Evolutionary conservation across 768 basidiomycete species (phyloP).

Genomic region (Mycena leptocephala): DNA sequence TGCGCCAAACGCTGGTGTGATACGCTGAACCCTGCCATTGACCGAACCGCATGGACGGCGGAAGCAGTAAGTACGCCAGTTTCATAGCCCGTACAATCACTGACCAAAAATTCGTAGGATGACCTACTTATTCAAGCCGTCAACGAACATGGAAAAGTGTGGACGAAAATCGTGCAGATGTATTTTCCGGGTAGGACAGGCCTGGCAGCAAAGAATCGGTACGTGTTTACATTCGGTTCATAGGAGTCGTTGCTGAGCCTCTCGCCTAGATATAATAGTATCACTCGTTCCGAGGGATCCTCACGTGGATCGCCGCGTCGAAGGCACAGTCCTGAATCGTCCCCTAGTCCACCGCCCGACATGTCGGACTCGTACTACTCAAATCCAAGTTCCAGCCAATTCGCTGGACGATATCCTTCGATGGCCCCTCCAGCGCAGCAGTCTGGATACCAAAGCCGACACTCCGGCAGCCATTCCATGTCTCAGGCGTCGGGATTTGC

Average conservation of each 20-base stretch:
- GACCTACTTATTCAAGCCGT: conserved; percentile 70
- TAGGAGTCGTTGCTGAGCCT: neutral
- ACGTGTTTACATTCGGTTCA: conserved; percentile 20
- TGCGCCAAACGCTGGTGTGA: conserved; percentile 78
- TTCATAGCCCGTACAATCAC: neutral
- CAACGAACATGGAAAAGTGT: conserved; percentile 70
- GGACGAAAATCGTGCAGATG: conserved; percentile 75
- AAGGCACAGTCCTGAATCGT: conserved; percentile 13
- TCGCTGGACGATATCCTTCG: neutral
- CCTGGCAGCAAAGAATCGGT: conserved; percentile 75
- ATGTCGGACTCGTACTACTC: neutral
- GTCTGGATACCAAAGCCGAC: neutral
- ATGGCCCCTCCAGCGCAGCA: neutral
- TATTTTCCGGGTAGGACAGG: conserved; percentile 76
- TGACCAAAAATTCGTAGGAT: conserved; percentile 55
- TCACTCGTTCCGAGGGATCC: conserved; percentile 53
- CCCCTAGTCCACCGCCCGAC: conserved; percentile 14
- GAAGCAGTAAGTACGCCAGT: conserved; percentile 58
- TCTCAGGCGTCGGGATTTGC: neutral
- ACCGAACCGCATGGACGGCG: conserved; percentile 72
- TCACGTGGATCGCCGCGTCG: conserved; percentile 11
- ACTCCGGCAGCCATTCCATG: neutral
- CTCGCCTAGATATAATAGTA: conserved; percentile 64
- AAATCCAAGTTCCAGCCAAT: neutral
- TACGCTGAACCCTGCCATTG: conserved; percentile 73